Percentiles rank a stretch among this genome's conserved stretches.
phyloP scores from a whole-genome alignment of 1,284 basidiomycete genomes.

The Pseudozyma sp. region DNA sequence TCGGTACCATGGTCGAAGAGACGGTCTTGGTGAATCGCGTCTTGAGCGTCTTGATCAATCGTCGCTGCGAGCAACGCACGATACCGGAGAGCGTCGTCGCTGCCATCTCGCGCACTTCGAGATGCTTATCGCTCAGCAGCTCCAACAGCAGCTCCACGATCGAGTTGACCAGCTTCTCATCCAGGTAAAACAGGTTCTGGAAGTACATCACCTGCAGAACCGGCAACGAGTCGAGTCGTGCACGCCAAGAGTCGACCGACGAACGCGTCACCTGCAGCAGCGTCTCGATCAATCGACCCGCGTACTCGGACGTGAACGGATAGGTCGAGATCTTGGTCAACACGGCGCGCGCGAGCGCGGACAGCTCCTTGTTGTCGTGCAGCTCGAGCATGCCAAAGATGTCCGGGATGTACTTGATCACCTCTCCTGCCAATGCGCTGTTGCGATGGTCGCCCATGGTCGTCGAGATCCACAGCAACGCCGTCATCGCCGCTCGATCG shows the following conservation, averaged over 20 bases:
- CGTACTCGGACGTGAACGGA: conserved; percentile 53
- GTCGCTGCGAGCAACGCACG: conserved; percentile 89
- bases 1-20: conserved; percentile 72
- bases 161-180: conserved; percentile 32
- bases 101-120: conserved; percentile 67
- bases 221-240: conserved; percentile 62
- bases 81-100: conserved; percentile 81
- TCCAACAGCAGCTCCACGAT: conserved; percentile 61
- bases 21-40: conserved; percentile 55
- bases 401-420: conserved; percentile 62
- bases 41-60: conserved; percentile 81
- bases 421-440: conserved; percentile 56
- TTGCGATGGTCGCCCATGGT: conserved; percentile 66
- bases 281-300: conserved; percentile 45
- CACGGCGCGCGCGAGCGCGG: conserved; percentile 52
- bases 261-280: conserved; percentile 55
- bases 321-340: conserved; percentile 61
- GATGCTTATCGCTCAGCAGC: conserved; percentile 60
- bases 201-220: conserved; percentile 67
- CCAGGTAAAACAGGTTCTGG: conserved; percentile 65
- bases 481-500: conserved; percentile 61
- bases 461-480: conserved; percentile 62
- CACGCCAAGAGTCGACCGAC: conserved; percentile 62
- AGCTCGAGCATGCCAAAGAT: conserved; percentile 66
- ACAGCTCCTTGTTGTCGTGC: conserved; percentile 66